phyloP scores from a whole-genome alignment of 192 early-diverging fungal species.

The Linnemannia schmuckeri region DNA sequence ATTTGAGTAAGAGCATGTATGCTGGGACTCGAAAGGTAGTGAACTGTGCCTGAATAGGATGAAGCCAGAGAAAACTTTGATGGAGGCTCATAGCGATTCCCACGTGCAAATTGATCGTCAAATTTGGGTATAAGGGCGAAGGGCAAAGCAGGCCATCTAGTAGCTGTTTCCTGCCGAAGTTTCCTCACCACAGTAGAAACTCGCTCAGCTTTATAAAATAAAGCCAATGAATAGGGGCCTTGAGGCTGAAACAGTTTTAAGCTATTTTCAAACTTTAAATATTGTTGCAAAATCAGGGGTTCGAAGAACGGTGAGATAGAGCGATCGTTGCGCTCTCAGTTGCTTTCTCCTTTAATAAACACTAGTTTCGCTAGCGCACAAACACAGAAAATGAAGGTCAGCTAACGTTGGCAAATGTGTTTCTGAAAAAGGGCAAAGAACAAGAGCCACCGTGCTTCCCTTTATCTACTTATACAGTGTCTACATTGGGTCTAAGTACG shows the following conservation, averaged over 20 bases:
- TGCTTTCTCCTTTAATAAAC: too few relatives aligned
- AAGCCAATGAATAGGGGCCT: slow-evolving; percentile 89
- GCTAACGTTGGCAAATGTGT: too few relatives aligned
- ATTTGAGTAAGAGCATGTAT: too few relatives aligned
- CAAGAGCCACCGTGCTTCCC: too few relatives aligned
- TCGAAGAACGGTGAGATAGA: too few relatives aligned
- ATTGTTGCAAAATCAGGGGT: too few relatives aligned
- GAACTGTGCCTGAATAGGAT: slow-evolving; percentile 87
- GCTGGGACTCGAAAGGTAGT: slow-evolving; percentile 87
- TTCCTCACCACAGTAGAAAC: slow-evolving; percentile 88
- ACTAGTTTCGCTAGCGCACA: too few relatives aligned
- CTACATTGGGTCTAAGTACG: too few relatives aligned
- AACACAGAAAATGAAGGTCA: too few relatives aligned
- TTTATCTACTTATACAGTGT: too few relatives aligned
- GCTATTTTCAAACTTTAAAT: slow-evolving; percentile 90
- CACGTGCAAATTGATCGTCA: slow-evolving; percentile 84
- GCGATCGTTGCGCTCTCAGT: too few relatives aligned
- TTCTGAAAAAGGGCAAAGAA: too few relatives aligned
- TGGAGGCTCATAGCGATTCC: slow-evolving; percentile 83
- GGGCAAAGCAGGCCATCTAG: slow-evolving; percentile 89
- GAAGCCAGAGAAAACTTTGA: slow-evolving; percentile 87
- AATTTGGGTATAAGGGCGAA: slow-evolving; percentile 88
- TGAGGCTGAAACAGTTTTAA: slow-evolving; percentile 80
- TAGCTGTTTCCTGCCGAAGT: slow-evolving; percentile 89
- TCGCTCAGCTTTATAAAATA: slow-evolving; percentile 84